Evolutionary conservation across 495 filamentous ascomycete genomes (phyloP), one percentile per base, ranked within the genome.

Genomic region (Penicillium chermesinum): DNA sequence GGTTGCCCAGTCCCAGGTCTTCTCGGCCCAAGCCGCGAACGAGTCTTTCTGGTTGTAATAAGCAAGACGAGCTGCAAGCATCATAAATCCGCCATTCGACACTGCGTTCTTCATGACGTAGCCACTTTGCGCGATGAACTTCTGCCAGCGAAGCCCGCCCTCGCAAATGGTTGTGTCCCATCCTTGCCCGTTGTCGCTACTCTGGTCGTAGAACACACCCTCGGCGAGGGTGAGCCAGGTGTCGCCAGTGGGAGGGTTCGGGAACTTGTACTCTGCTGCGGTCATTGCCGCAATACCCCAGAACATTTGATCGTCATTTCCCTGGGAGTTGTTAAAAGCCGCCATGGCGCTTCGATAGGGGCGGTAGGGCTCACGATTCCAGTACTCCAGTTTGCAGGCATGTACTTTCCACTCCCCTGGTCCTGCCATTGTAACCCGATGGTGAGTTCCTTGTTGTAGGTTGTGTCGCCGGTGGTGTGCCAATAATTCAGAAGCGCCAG

Each of bases 281-380:
- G 81, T 73, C 79, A 87, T 81, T 30, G 80, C 83, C 8, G 83
- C 74, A 62, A 87, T 77, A 15, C 69, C 84, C 84, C 84, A 87
- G 58, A 84, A 80, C 34, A 70, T 71, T 66, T 87, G 84, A 55
- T 87, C 84, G 58, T 85, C 82, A 55, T 86, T 86, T 21, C 81
- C 25, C 25, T 30, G 4, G 4, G 25, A 30, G 25, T 10, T n/a
- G n/a, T n/a, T n/a, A n/a, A n/a, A 30, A 30, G 25, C 10, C 25
- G 10, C 5, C 25, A 30, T 30, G 25, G 10, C 25, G 5, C 25
- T 10, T 30, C 10, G 25, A 30, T 5, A 30, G 25, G 10, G 4
- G 25, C 5, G 25, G 10, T 30, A 4, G 25, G 25, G 25, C 25
- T 30, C 10, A 30, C 84, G 3, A 67, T 39, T 32, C 53, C 58